These are phyloP conservation scores for Diaporthe destruens DNA, from an alignment of 2,329 filamentous ascomycete genomes.

Conservation along the genomic window DNA sequence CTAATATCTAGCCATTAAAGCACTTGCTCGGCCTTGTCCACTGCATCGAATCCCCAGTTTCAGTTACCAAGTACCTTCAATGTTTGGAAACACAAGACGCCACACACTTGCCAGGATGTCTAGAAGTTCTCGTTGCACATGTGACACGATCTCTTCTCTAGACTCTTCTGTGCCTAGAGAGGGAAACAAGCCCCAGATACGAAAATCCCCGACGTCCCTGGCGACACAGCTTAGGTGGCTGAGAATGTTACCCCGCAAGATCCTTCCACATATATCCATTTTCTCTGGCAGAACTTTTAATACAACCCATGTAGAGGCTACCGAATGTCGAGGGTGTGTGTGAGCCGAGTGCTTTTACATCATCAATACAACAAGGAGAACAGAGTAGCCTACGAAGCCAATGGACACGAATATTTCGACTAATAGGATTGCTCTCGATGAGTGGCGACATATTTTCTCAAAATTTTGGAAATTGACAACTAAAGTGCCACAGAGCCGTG, in stretches of 20 bases:
- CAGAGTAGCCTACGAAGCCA: neutral
- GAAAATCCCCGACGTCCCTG: too few relatives aligned
- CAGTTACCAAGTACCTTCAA: neutral
- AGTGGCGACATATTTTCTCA: neutral
- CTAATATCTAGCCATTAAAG: neutral
- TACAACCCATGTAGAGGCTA: neutral
- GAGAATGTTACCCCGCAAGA: slow-evolving; percentile 5
- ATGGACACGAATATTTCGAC: neutral
- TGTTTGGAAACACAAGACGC: neutral
- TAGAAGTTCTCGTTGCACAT: neutral
- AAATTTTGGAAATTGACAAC: too few relatives aligned
- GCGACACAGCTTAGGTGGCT: neutral
- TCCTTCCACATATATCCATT: neutral
- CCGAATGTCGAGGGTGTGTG: neutral
- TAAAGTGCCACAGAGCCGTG: too few relatives aligned
- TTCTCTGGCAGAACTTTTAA: neutral
- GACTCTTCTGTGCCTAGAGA: neutral
- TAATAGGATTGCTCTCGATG: neutral
- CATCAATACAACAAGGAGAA: neutral
- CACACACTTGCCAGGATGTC: neutral
- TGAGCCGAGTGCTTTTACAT: neutral
- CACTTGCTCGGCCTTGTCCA: too few relatives aligned
- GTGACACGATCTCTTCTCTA: neutral
- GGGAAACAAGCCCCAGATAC: neutral
- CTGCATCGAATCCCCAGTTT: neutral